Base-by-base conservation (phyloP, 208 protist genomes). In the Acanthamoeba divionensis region DNA sequence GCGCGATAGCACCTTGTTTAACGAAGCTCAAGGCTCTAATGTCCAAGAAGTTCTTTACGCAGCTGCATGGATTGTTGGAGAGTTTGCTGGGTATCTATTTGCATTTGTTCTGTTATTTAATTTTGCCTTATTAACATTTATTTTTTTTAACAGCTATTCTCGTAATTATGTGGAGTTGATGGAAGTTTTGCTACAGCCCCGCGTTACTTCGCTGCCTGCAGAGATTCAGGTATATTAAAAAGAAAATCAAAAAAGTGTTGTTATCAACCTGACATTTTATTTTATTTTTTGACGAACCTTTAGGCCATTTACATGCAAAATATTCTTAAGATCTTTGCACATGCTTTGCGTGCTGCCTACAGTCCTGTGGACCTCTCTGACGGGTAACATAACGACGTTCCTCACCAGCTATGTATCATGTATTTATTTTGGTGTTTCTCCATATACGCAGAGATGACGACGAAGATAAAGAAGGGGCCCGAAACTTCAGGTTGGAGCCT, bases 11-110 rank as follows among this genome's bases (percentile, higher is more conserved):
- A 54, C 60, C 7, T 24, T 93, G 3, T 31, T 93, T 15, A 83
- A 90, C 44, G 87, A 91, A 26, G 55, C 73, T 18, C 75, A 63
- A 41, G 31, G 92, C 1, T 86, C 82, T 47, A 92, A 71, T 18
- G 71, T 91, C 48, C 79, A 71, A 33, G 93, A 96, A 36, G 93
- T 95, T 2, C 92, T 99, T 7, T 94, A 96, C 54, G 97, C 98
- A 2, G 97, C 97, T 0, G 97, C 97, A 18, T 99, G 97, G 87
- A 94, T 97, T 4, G 96, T 97, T 57, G 98, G 98, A 24, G 97
- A 99, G 93, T 98, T 97, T 91, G 92, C 95, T 26, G 50, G 60
- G 50, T 94, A 45, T n/a, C 26, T 88, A 9, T 66, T 13, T 1
- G 21, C 10, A 21, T 6, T 73, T 21, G 13, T 47, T 65, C 6